Conservation (phyloP, 2,329 filamentous ascomycete species). For the Cladobotryum protrusum region DNA sequence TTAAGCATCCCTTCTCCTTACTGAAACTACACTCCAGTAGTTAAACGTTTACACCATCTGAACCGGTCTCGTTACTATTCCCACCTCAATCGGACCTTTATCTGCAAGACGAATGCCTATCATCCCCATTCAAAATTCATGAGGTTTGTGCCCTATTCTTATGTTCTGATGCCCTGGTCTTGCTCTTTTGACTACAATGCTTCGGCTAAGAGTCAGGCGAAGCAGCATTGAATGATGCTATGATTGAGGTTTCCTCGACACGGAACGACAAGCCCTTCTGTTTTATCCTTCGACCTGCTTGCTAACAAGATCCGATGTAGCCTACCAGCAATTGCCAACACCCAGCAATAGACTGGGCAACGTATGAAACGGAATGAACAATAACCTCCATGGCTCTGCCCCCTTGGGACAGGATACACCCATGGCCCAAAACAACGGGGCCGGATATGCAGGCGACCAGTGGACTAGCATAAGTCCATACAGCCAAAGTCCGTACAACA, state of each 20-base stretch:
- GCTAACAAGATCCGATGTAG: neutral
- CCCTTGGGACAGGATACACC: slow-evolving; percentile 25
- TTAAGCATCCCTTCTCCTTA: neutral
- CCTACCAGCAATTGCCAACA: slow-evolving; percentile 1
- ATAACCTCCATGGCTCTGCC: slow-evolving; percentile 24
- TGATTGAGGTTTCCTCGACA: too few relatives aligned
- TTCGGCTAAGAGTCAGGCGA: too few relatives aligned
- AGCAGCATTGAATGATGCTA: too few relatives aligned
- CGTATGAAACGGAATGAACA: slow-evolving; percentile 25
- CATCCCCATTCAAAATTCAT: slow-evolving; percentile 2
- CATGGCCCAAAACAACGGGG: slow-evolving; percentile 26
- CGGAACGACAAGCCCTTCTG: too few relatives aligned
- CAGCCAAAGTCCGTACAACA: slow-evolving; percentile 49
- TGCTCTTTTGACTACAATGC: neutral
- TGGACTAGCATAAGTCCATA: slow-evolving; percentile 57
- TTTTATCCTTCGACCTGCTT: too few relatives aligned
- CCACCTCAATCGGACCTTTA: neutral
- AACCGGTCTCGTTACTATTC: slow-evolving; percentile 2
- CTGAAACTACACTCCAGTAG: slow-evolving; percentile 2
- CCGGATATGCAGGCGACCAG: slow-evolving; percentile 36
- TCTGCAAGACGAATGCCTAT: slow-evolving; percentile 7
- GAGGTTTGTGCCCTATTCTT: slow-evolving; percentile 10
- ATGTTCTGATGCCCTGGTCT: neutral
- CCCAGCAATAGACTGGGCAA: slow-evolving; percentile 8
- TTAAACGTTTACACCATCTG: neutral